Evolutionary conservation across 768 basidiomycete genomes (phyloP).

Genomic region (Russula dissimulans): DNA sequence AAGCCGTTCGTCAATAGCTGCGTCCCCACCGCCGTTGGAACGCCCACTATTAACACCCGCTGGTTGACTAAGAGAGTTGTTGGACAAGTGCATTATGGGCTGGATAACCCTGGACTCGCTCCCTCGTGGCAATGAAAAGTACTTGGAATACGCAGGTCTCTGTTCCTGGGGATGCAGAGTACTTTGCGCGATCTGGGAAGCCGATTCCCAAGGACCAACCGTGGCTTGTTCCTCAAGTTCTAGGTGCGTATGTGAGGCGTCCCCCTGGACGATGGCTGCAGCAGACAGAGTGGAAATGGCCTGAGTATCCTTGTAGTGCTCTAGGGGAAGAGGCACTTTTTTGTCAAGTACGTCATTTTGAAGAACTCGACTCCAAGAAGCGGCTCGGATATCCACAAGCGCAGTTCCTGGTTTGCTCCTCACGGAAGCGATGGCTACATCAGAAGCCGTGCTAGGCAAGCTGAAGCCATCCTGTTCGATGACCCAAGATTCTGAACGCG

Average conservation of each 20-base stretch:
- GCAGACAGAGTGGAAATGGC: neutral
- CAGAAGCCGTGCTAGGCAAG: slow-evolving; percentile 18
- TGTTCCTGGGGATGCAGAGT: neutral
- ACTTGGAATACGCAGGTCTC: neutral
- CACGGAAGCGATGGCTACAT: neutral
- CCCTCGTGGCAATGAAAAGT: slow-evolving; percentile 1
- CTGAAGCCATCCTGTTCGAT: slow-evolving; percentile 35
- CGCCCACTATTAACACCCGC: neutral
- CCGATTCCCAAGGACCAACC: slow-evolving; percentile 45
- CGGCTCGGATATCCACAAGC: slow-evolving; percentile 30
- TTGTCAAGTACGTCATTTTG: neutral
- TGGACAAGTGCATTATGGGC: neutral
- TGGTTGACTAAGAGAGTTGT: neutral
- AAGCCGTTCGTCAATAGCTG: neutral
- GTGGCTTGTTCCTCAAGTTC: slow-evolving; percentile 20
- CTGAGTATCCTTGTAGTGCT: neutral
- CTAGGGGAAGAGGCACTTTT: neutral
- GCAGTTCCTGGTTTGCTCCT: slow-evolving; percentile 24
- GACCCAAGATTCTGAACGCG: slow-evolving; percentile 43
- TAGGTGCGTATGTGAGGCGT: neutral
- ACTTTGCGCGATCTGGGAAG: slow-evolving; percentile 34
- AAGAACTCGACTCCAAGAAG: slow-evolving; percentile 22
- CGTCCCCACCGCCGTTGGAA: neutral
- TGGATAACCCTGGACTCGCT: neutral
- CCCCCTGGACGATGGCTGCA: neutral